Base-by-base conservation (phyloP, 2,329 filamentous ascomycete species). In the Botryotinia calthae region DNA sequence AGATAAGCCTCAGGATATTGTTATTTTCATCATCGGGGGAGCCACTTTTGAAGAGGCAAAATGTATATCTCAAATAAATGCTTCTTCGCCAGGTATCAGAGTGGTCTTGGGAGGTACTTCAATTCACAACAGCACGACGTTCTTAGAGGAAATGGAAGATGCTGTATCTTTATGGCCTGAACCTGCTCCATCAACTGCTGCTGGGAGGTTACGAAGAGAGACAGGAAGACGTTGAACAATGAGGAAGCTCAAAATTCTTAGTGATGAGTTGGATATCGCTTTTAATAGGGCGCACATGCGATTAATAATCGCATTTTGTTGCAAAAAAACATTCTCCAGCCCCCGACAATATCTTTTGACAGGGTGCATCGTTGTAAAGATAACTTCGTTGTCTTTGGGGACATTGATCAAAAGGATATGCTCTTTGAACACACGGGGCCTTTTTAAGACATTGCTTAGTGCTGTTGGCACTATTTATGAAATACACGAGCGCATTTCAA, bases 11-110 rank as follows among this genome's bases (percentile, higher is more conserved):
- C 96, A 99, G 81, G 97, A 99, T 81, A 92, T 99, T 58, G 89
- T 99, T 61, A 89, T 99, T 12, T 99, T 99, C 80, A 95, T 99
- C 80, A 87, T 98, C 37, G 96, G 96, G 9, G 96, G 96, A 4
- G 90, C 92, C 28, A 99, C 96, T 0, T 99, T 98, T 79, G 96
- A 99, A 82, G 96, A 99, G 82, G 95, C 96, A 9, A 98, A 97
- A 84, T 94, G 94, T 87, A 90, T 98, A 56, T 94, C 96, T n/a
- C 90, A 95, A 77, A 90, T 99, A 73, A 99, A 99, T 83, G 94
- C 94, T 28, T 93, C 91, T 73, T 93, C 93, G 18, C 95, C 95
- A 0, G 96, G 96, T 0, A 87, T 98, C 16, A 88, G 96, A 72
- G 91, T 99, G 6, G 94, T 98, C 18, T 84, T 99, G 9, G 95